A percentile compares a stretch with the other conserved stretches of the same genome.
phyloP scores from a whole-genome alignment of 495 filamentous ascomycete species.

The Penicilliopsis zonata region DNA sequence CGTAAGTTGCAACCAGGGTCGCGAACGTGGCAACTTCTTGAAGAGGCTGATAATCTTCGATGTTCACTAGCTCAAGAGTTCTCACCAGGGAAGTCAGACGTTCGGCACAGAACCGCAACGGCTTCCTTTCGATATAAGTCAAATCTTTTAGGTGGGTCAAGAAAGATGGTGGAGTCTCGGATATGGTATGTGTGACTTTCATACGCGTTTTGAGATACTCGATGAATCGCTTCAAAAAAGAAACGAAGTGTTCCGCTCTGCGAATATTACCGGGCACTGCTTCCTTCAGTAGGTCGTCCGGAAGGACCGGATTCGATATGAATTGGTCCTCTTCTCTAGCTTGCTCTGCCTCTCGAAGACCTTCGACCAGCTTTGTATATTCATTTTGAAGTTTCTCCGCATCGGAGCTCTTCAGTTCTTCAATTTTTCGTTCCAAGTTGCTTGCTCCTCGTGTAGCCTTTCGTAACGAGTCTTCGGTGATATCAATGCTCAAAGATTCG shows the following conservation, averaged over 20 bases:
- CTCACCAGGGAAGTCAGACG: constrained; percentile 88
- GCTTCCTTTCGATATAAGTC: constrained; percentile 96
- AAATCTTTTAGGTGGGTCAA: constrained; percentile 86
- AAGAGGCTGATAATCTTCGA: constrained; percentile 92
- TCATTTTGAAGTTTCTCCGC: constrained; percentile 87
- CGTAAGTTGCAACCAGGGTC: constrained; percentile 94
- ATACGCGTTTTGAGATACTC: constrained; percentile 98
- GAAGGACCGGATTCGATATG: constrained; percentile 71
- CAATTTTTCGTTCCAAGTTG: constrained; percentile 81
- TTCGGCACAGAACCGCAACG: constrained; percentile 90
- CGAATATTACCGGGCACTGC: constrained; percentile 95
- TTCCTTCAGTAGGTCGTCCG: constrained; percentile 46
- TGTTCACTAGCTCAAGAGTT: constrained; percentile 91
- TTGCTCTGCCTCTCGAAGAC: constrained; percentile 76
- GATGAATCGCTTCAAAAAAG: constrained; percentile 90
- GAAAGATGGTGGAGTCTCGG: constrained; percentile 92
- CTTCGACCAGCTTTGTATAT: constrained; percentile 92
- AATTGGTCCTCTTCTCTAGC: constrained; percentile 87
- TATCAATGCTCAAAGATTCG: constrained; percentile 89
- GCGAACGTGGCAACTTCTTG: constrained; percentile 99
- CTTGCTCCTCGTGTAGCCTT: constrained; percentile 80
- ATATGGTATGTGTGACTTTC: constrained; percentile 95
- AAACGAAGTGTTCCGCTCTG: constrained; percentile 89
- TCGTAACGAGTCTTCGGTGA: constrained; percentile 86
- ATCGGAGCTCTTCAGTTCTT: constrained; percentile 85